Base-by-base conservation (phyloP, 2,329 filamentous ascomycete genomes). In the Penicillium sclerotigenum region DNA sequence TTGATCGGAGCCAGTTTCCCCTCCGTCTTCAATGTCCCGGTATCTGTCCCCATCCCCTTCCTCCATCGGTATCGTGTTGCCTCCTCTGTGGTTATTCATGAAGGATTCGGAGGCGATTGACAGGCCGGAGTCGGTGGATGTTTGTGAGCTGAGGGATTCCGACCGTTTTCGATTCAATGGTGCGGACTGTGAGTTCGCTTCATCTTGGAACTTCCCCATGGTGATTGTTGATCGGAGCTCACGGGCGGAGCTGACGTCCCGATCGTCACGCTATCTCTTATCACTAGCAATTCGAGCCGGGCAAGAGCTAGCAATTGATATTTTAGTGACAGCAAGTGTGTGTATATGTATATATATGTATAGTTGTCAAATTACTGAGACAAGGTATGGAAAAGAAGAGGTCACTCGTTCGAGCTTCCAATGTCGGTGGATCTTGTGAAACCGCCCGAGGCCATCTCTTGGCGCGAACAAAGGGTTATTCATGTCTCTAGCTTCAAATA, bases 1-100 rank as follows among this genome's bases (percentile, higher is more conserved):
- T 45, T 71, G 65, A 22, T 68, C 62, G 10, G 58, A 14, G 5
- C 58, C 64, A 14, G 53, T 29, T 9, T 71, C 67, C n/a, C 47
- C 54, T 38, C 64, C 73, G 45, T 71, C 70, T 57, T 75, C 74
- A 8, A 70, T 56, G 55, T 75, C 72, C 24, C 66, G 65, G 56
- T 77, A 76, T 64, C 63, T 61, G 24, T 62, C 57, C 8, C 40
- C 58, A 16, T 59, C 58, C 14, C 48, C 55, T 11, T 48, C 51
- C 40, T 48, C 47, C 51, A 29, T 51, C 47, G 50, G 40, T 46
- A 57, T 29, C 37, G 56, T 43, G 42, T 61, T 54, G 45, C 54
- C 59, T 42, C 46, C 38, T 52, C 67, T 68, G 52, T 63, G 50
- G 40, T 69, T 66, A 34, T 69, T 67, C 54, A 66, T 61, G 49